Base-by-base conservation (phyloP, 495 filamentous ascomycete genomes). In the Polyplosphaeria fusca region DNA sequence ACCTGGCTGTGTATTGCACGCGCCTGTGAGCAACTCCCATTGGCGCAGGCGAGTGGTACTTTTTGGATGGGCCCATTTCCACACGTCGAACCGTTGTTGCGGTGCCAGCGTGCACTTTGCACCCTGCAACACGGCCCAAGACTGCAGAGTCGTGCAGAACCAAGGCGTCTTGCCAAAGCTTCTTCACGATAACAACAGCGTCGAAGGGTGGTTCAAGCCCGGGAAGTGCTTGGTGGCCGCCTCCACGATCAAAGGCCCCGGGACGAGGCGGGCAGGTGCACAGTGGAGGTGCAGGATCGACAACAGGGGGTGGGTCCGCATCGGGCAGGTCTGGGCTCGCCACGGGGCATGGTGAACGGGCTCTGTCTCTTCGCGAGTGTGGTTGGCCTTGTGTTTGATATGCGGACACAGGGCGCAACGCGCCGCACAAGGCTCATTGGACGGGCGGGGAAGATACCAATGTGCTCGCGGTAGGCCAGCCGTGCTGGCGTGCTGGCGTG, bases 291-390 rank as follows among this genome's bases (percentile, higher is more conserved):
- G 11, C 23, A 23, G 12, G 50, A 53, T 53, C 50, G 22, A 45
- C 50, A 27, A 5, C 50, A 53, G 25, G 50, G 50, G 26, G 14
- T n/a, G 5, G 12, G 22, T 53, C 50, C 50, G 50, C 18, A 53
- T 26, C 19, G 38, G 50, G 30, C 3, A 53, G 50, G 50, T 53
- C 23, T 25, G 44, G 5, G 19, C 16, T 19, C 13, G 39, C 13
- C 7, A 20, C 19, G 9, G 9, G 13, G 24, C 9, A 18, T n/a
- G 4, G 14, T 12, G 23, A 41, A 23, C 23, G 39, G 23, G 38
- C 7, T 12, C 32, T 4, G 14, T 23, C 3, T 16, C 23, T 5
- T 11, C 2, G n/a, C 2, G 35, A 16, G 2, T 26, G 3, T 45
- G 50, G 50, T 53, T 43, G 38, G 50, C 26, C 13, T 25, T 43